Base-by-base conservation (phyloP, 2,329 filamentous ascomycete species). In the Diaporthe nobilis region DNA sequence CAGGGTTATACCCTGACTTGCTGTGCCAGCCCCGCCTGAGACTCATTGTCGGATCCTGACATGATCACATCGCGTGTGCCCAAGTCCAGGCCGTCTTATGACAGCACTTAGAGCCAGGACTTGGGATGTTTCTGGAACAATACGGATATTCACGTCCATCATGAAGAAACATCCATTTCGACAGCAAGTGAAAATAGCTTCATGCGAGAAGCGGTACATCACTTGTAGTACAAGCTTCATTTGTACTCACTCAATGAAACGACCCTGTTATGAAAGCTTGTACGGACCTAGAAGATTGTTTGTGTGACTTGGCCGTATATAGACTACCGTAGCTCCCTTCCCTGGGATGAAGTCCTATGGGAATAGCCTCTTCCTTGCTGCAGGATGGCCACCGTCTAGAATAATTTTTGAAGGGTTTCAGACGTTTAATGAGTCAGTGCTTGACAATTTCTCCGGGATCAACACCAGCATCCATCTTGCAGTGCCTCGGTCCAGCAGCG, bases 401-500 rank as follows among this genome's bases (percentile, higher is more conserved):
- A 51, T 10, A 4, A 7, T 47, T 65, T 28, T 47, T 20, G 39
- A 65, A 65, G 13, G 60, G 10, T 31, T 31, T n/a, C 39, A 22
- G 47, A 47, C 4, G 15, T 65, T n/a, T 47, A 31, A 65, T 63
- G 37, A 65, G 39, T 49, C 42, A 49, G 44, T 51, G 44, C 20
- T n/a, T 51, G 25, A 49, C n/a, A 34, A 37, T 65, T 49, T 28
- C 63, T 68, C n/a, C 28, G 63, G 28, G 28, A 49, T 37, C 61
- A 51, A 67, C 44, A 15, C 44, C 44, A 68, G 63, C 49, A 68
- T 28, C 22, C 17, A 28, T 22, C 25, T 47, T 65, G 39, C 31
- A 10, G 22, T 53, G 47, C 65, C 65, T 68, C 65, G 72, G 60
- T 47, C 72, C 72, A 53, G 60, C 57, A 68, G 60, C 49, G 49